These are phyloP conservation scores for Alternaria ventricosa DNA, from an alignment of 2,329 filamentous ascomycete genomes.

Conservation along the genomic window DNA sequence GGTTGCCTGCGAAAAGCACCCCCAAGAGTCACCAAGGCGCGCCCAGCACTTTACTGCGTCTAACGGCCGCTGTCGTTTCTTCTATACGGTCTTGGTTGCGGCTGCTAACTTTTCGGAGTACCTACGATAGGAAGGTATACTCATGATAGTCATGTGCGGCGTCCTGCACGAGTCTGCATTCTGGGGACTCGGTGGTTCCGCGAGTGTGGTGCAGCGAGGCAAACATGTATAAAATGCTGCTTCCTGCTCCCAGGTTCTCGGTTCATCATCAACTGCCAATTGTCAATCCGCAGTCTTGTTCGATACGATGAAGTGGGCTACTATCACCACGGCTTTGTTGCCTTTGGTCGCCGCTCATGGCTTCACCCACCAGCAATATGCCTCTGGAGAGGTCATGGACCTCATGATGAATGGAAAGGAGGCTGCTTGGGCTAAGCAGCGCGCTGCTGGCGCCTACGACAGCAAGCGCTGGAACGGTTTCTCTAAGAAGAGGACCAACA, in stretches of 20 bases:
- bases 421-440: slow-evolving; percentile 41
- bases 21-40: slow-evolving; percentile 27
- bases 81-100: slow-evolving; percentile 24
- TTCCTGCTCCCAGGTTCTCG: slow-evolving; percentile 16
- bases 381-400: slow-evolving; percentile 43
- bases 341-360: slow-evolving; percentile 39
- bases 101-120: slow-evolving; percentile 41
- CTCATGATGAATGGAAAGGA: slow-evolving; percentile 46
- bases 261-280: slow-evolving; percentile 31
- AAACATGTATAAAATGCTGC: slow-evolving; percentile 21
- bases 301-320: slow-evolving; percentile 43
- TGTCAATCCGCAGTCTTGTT: slow-evolving; percentile 28
- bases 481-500: slow-evolving; percentile 34
- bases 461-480: slow-evolving; percentile 42
- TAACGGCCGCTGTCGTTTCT: slow-evolving; percentile 21
- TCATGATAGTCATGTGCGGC: slow-evolving; percentile 20
- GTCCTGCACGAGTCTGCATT: slow-evolving; percentile 20
- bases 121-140: slow-evolving; percentile 43
- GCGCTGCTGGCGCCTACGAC: slow-evolving; percentile 40
- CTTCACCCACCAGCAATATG: slow-evolving; percentile 40
- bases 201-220: background rate
- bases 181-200: slow-evolving; percentile 10
- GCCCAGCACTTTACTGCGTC: slow-evolving; percentile 27
- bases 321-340: slow-evolving; percentile 38
- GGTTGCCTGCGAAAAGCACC: background rate